Evolutionary conservation across 805 yeast species (phyloP), one percentile per base, ranked within the genome.

Genomic region (Metschnikowia vanudenii): DNA sequence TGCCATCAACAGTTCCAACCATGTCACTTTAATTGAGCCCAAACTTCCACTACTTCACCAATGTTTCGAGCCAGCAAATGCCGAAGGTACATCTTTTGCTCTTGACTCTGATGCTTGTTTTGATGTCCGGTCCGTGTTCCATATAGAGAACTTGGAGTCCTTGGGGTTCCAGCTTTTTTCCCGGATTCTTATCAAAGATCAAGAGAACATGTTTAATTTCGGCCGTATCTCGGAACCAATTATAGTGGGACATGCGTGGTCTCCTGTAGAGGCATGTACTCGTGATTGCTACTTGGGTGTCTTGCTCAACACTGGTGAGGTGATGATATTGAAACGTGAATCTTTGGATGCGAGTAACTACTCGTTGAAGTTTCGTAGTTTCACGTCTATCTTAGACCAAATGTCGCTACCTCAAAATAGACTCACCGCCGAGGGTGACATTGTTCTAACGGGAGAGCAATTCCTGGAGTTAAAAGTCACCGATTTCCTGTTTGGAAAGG

Each of bases 251-350:
- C 74, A 70, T 48, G 56, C 56, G 41, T 69, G 76, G 75, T 58
- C 71, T 3, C 57, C 64, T 2, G 44, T 55, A 2, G 51, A 55
- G 28, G 49, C 53, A 1, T 39, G 51, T n/a, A 53, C 62, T 3
- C 59, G 64, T 34, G 65, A 65, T 37, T 59, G 67, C 39, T 53
- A 50, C 35, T 53, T 72, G 35, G 74, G 68, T 0, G 66, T 68
- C 1, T 51, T 72, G 24, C 62, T 63, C 41, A 71, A 67, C 45
- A 62, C 75, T 1, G 71, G 73, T 0, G 77, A 72, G 43, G 54
- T 71, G 12, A 42, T 71, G 31, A 46, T 71, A 4, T 50, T 71
- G 16, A 58, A 59, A 35, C 53, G 74, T 40, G 55, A 59, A 8
- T 53, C 60, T n/a, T 46, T 53, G 12, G 59, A 55, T 24, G 41